Evolutionary conservation across 345 rosid species (phyloP), one percentile per base, ranked within the genome.

Genomic region (Clarkia xantiana): DNA sequence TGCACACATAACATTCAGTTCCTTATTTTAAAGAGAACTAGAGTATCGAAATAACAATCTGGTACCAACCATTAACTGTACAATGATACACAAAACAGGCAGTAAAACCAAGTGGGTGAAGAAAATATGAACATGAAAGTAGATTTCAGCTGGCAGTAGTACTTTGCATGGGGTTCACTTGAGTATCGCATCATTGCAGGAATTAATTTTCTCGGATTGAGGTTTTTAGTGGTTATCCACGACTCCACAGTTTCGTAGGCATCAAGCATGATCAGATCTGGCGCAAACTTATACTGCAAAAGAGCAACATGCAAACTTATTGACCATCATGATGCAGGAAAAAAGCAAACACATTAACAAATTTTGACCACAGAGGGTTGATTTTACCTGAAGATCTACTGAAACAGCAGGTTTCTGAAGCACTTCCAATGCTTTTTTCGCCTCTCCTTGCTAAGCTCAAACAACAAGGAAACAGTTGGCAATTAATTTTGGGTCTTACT

Each of bases 101-200:
- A 29, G 20, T 25, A 0, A 49, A n/a, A 14, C 11, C 17, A 4
- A 20, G 38, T 14, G 16, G 13, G 18, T 7, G 18, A 29, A 8
- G 25, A 47, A 47, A 49, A 10, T 5, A 18, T 22, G 15, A 47
- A 19, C 12, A 19, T 11, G 6, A 18, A 10, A 20, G 23, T 22
- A 48, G 39, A 48, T 12, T 22, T 29, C 16, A 13, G 14, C 7
- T 48, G 14, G 23, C 18, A 12, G n/a, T 46, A 58, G 68, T 84
- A 91, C 98, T 84, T 91, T 56, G 96, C 94, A 91, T 86, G 98
- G 72, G 96, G 96, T 72, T 86, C 96, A 61, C 88, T 84, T 65
- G 95, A 84, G 78, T 91, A 91, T 44, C 95, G 96, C 96, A 91
- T 84, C 98, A 91, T 86, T 53, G 98, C 96, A 66, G 96, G 94